Percentiles rank a stretch among this genome's conserved stretches.
phyloP scores from a whole-genome alignment of 208 protist species.

The Leishmania braziliensis region DNA sequence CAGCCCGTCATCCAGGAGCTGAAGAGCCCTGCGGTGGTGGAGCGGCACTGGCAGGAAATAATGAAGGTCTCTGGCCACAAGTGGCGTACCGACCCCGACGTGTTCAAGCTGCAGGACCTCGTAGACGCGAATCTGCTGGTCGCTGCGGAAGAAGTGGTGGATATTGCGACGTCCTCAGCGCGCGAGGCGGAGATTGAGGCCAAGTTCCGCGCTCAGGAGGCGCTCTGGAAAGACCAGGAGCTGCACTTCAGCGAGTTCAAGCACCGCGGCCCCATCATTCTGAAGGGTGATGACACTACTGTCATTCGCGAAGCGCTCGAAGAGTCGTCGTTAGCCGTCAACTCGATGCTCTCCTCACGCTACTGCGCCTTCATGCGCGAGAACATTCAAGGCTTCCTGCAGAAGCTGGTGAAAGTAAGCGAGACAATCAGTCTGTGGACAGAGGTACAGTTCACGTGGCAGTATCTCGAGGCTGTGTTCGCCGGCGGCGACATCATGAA shows the following conservation, averaged over 20 bases:
- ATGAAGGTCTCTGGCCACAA: conserved; percentile 88
- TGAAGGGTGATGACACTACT: conserved; percentile 93
- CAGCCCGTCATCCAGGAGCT: conserved; percentile 94
- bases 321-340: conserved; percentile 95
- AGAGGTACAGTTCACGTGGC: conserved; percentile 96
- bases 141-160: conserved; percentile 94
- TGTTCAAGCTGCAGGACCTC: conserved; percentile 95
- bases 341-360: conserved; percentile 93
- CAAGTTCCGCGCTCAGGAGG: conserved; percentile 91
- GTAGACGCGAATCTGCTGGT: conserved; percentile 89
- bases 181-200: conserved; percentile 97
- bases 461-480: conserved; percentile 97
- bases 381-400: conserved; percentile 87
- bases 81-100: conserved; percentile 91
- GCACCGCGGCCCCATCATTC: conserved; percentile 91
- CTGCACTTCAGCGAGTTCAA: conserved; percentile 96
- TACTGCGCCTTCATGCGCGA: conserved; percentile 95
- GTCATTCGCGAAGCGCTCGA: conserved; percentile 93
- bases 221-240: conserved; percentile 93
- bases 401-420: conserved; percentile 92
- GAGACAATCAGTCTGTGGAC: conserved; percentile 94
- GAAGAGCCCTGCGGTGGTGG: conserved; percentile 91
- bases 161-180: conserved; percentile 93
- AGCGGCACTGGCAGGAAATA: conserved; percentile 96
- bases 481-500: conserved; percentile 96